phyloP scores from a whole-genome alignment of 768 basidiomycete species.

The Hemileccinum rubropunctum region DNA sequence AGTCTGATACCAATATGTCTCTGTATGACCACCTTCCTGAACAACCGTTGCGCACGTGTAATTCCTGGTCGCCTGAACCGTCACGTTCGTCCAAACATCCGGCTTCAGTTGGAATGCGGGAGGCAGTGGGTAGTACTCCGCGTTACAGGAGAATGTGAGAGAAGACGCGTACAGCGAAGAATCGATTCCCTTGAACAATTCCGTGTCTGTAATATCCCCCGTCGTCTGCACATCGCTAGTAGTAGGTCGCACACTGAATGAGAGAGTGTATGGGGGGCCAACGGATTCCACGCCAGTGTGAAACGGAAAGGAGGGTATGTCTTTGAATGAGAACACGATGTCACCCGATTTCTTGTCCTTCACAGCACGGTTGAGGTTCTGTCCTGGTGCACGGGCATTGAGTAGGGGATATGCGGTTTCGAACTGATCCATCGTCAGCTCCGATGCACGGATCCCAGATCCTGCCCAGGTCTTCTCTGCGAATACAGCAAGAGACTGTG shows the following conservation, averaged over 20 bases:
- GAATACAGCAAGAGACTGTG: constrained; percentile 39
- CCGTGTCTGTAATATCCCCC: constrained; percentile 13
- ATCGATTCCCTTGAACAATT: constrained; percentile 36
- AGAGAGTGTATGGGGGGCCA: constrained; percentile 43
- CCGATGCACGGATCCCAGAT: constrained; percentile 33
- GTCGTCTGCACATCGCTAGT: constrained; percentile 11
- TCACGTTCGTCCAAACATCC: constrained; percentile 33
- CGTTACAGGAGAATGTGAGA: constrained; percentile 39
- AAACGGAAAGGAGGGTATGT: constrained; percentile 18
- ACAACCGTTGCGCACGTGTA: constrained; percentile 34
- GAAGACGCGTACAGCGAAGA: constrained; percentile 35
- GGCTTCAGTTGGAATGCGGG: constrained; percentile 26
- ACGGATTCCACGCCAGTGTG: constrained; percentile 35
- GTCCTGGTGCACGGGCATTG: constrained; percentile 40
- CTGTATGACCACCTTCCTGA: constrained; percentile 10
- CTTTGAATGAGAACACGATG: constrained; percentile 29
- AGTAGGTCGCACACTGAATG: constrained; percentile 37
- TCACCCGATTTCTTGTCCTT: constrained; percentile 21
- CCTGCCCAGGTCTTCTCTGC: constrained; percentile 45
- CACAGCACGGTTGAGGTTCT: constrained; percentile 43
- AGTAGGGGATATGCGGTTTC: constrained; percentile 34
- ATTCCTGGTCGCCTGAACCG: constrained; percentile 36
- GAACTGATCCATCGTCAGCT: constrained; percentile 36
- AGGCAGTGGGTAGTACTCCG: constrained; percentile 35
- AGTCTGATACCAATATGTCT: constrained; percentile 35